phyloP scores from a whole-genome alignment of 768 basidiomycete species.

The Mycena vulgaris region DNA sequence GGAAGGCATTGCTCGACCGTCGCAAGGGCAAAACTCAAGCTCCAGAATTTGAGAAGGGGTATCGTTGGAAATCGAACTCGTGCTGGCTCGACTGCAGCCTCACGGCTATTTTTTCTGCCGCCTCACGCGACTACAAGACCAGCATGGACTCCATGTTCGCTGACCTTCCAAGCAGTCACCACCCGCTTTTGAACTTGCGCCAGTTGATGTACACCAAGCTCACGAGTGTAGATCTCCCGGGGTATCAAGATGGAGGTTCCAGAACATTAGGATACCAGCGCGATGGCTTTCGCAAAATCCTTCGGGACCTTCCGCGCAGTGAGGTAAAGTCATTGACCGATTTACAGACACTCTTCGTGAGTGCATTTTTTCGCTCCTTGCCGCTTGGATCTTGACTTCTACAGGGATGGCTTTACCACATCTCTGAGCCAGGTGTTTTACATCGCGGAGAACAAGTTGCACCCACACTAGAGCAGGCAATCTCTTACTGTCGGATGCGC shows the following conservation, averaged over 20 bases:
- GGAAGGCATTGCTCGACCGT: neutral
- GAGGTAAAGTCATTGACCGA: neutral
- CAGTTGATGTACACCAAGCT: conserved; percentile 14
- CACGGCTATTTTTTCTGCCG: neutral
- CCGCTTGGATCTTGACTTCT: neutral
- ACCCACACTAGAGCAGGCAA: neutral
- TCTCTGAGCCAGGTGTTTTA: neutral
- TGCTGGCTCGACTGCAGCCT: conserved; percentile 25
- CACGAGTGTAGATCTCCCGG: neutral
- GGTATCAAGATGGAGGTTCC: neutral
- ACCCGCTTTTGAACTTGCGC: neutral
- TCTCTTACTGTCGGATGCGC: neutral
- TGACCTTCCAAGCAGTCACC: neutral
- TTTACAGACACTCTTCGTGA: neutral
- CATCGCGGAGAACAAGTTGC: neutral
- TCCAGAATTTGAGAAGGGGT: neutral
- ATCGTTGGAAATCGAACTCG: conserved; percentile 1
- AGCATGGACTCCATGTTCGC: conserved; percentile 13
- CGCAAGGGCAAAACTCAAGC: neutral
- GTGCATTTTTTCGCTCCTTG: neutral
- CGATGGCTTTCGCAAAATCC: conserved; percentile 14
- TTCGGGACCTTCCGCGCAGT: too few species aligned
- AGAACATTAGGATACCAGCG: neutral
- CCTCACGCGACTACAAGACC: neutral
- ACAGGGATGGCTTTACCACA: conserved; percentile 19